Evolutionary conservation across 2,329 filamentous ascomycete genomes (phyloP), one percentile per base, ranked within the genome.

Genomic region (Exophiala phaeomuriformis): DNA sequence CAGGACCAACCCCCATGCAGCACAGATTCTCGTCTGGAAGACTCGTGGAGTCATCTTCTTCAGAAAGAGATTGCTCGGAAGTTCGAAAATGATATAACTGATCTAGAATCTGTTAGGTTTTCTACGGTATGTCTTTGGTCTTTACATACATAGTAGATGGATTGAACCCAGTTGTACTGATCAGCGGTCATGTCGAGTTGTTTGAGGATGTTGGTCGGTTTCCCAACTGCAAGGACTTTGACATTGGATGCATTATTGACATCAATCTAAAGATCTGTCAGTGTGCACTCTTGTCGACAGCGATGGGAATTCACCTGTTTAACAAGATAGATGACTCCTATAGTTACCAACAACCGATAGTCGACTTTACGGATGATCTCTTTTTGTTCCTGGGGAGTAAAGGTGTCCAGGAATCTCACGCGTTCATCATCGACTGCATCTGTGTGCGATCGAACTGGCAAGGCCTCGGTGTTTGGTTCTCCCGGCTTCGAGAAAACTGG

Each of bases 1-100:
- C 0, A 71, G 65, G 8, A 70, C 66, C 41, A 81, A 70, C 3
- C 83, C 84, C 60, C 86, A 88, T 41, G 75, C 71, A 1, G 88
- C 68, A 31, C 29, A 46, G 32, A 71, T 69, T 1, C 67, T 62
- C 7, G 64, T 63, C 48, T 69, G 66, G 66, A 67, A 70, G 1
- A 62, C 55, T 7, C 64, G 60, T 0, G 68, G 69, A 9, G 59
- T 65, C 43, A 67, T 56, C 12, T 61, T 57, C 50, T 71, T 72
- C 1, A 71, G 57, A 0, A 71, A 33, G 2, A 71, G 54, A 51
- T 71, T 72, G 55, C 65, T 68, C 0, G 70, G 70, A 0, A 66
- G 63, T 63, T 72, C 69, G 35, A 71, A 70, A 28, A 32, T 32
- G 19, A 53, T n/a, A 27, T 35, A 52, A 4, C 35, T 69, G 59